Percentiles rank a stretch among this genome's conserved stretches.
These are phyloP conservation scores for Hippophae gyantsensis DNA, from an alignment of 306 rosid genomes.

Conservation along the genomic window DNA sequence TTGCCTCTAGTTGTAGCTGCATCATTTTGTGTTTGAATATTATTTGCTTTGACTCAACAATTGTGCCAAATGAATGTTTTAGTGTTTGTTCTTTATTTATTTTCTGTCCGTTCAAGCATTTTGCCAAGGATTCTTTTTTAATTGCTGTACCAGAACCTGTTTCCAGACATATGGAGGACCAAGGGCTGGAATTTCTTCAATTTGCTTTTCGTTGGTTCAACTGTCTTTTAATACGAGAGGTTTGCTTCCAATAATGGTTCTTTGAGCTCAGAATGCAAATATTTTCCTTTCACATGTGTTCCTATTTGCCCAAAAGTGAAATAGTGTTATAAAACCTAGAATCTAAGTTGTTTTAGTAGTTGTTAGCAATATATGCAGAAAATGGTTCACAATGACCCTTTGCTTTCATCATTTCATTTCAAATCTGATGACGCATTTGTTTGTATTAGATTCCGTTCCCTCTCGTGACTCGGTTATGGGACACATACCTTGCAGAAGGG, in stretches of 20 bases:
- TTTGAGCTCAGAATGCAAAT: conserved; percentile 2
- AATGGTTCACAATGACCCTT: conserved; percentile 9
- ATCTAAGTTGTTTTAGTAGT: not conserved
- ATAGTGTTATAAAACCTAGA: conserved; percentile 8
- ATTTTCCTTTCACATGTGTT: conserved; percentile 7
- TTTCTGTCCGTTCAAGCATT: not conserved
- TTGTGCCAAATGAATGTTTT: not conserved
- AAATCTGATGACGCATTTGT: conserved; percentile 20
- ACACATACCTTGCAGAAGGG: conserved; percentile 98
- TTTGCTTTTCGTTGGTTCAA: conserved; percentile 99
- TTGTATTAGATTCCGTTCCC: conserved; percentile 68
- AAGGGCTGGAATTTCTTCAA: conserved; percentile 93
- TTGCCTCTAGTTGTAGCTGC: not conserved
- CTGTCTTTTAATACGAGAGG: conserved; percentile 97
- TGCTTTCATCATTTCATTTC: conserved; percentile 17
- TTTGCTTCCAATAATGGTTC: conserved; percentile 23
- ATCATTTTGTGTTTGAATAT: not conserved
- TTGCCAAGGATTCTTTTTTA: conserved; percentile 3
- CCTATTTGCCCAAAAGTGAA: not conserved
- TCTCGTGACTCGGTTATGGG: conserved; percentile 96
- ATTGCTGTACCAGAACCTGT: conserved; percentile 56
- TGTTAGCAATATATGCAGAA: not conserved
- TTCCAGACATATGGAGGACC: conserved; percentile 88
- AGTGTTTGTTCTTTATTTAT: too few relatives aligned
- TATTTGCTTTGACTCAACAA: not conserved